Evolutionary conservation across 2,329 filamentous ascomycete genomes (phyloP).

Genomic region (Colletotrichum chlorophyti): DNA sequence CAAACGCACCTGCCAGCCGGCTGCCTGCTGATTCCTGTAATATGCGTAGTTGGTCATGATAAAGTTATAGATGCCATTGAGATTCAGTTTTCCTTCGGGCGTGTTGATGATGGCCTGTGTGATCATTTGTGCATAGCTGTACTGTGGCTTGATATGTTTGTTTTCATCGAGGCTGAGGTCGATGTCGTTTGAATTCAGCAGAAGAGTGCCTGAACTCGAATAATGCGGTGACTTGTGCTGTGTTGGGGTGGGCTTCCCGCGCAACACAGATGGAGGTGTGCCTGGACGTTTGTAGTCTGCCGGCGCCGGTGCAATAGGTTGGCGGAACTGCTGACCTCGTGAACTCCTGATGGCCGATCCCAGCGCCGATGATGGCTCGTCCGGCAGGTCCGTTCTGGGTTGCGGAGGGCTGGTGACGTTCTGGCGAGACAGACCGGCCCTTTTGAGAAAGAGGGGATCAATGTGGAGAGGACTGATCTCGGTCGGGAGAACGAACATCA

Average conservation of each 20-base stretch:
- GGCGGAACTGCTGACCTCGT: conserved; percentile 37
- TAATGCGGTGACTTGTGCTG: conserved; percentile 47
- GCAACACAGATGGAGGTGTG: conserved; percentile 60
- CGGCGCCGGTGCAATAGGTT: conserved; percentile 65
- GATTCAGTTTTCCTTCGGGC: conserved; percentile 84
- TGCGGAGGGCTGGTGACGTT: conserved; percentile 22
- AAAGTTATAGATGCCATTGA: conserved; percentile 92
- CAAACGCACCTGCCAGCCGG: conserved; percentile 84
- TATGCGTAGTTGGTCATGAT: conserved; percentile 93
- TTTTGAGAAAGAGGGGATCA: conserved; percentile 72
- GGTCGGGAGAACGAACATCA: conserved; percentile 96
- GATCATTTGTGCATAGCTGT: conserved; percentile 96
- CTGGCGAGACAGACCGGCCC: conserved; percentile 59
- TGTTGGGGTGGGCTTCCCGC: conserved; percentile 38
- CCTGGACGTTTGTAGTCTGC: conserved; percentile 66
- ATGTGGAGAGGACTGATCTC: conserved; percentile 72
- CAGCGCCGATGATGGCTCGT: conserved; percentile 26
- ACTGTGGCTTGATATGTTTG: conserved; percentile 92
- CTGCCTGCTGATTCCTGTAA: conserved; percentile 78
- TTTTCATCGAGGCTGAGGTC: conserved; percentile 84
- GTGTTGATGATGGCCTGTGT: conserved; percentile 93
- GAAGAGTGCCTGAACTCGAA: conserved; percentile 46
- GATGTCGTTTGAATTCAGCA: conserved; percentile 63
- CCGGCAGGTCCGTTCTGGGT: conserved; percentile 24
- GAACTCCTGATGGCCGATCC: conserved; percentile 14